phyloP scores from a whole-genome alignment of 805 yeast species.

The Barnettozyma sucrosica region DNA sequence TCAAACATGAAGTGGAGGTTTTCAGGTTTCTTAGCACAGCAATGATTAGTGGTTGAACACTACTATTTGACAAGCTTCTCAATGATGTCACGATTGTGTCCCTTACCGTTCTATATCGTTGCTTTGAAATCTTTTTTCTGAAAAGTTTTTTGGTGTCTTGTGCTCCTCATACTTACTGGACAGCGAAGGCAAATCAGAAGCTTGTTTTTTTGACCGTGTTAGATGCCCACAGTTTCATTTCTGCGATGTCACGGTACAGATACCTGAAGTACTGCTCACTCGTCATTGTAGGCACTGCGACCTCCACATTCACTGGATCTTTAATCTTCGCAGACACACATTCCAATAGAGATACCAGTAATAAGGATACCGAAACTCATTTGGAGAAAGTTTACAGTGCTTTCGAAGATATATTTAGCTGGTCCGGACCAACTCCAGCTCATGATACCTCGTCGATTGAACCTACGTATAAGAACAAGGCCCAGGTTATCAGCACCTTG shows the following conservation, averaged over 20 bases:
- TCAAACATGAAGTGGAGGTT: no score
- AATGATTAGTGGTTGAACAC: no score
- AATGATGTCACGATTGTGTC: no score
- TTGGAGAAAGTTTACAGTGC: conserved; percentile 6
- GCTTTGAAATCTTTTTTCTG: no score
- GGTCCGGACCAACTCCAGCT: conserved; percentile 10
- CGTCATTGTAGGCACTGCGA: conserved; percentile 10
- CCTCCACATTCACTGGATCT: conserved; percentile 4
- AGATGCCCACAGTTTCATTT: neutral
- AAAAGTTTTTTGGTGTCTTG: no score
- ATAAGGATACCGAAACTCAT: conserved; percentile 7
- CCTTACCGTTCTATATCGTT: no score
- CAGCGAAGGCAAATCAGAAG: no score
- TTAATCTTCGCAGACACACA: conserved; percentile 11
- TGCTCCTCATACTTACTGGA: no score
- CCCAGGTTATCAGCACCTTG: conserved; percentile 13
- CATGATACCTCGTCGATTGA: conserved; percentile 2
- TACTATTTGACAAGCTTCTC: no score
- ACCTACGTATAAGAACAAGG: conserved; percentile 7
- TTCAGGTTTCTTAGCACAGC: no score
- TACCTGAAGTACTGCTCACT: conserved; percentile 7
- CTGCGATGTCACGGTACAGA: neutral
- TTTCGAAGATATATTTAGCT: conserved; percentile 9
- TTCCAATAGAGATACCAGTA: conserved; percentile 8
- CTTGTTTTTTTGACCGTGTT: no score